Base-by-base conservation (phyloP, 495 filamentous ascomycete genomes). In the Aspergillus bridgeri region DNA sequence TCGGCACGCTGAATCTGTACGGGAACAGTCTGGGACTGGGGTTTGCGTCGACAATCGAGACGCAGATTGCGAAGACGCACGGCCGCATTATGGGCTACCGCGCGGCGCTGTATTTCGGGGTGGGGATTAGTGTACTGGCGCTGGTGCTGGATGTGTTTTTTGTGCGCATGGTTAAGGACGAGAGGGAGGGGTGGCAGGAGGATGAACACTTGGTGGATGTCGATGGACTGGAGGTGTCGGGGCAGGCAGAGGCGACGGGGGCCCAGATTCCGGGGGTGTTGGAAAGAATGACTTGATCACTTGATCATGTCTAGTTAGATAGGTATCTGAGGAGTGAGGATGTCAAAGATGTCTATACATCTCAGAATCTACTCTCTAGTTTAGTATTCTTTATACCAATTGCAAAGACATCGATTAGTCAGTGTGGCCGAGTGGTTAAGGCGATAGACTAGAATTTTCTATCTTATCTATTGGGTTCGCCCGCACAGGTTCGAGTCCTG, bases 31-130 rank as follows among this genome's bases (percentile, higher is more conserved):
- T 76, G 2, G 80, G 79, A 0, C 45, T 82, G 11, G 79, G 80
- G 0, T 81, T 82, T 61, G 79, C 79, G 4, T 76, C 76, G 3
- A 79, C 79, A 0, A 72, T 83, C 4, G 81, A 83, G 48, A 57
- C 58, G 0, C 65, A 73, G 49, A 65, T 65, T 48, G 63, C 62
- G 9, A 48, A 52, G 11, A 67, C 55, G 2, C 62, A 49, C 7
- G 59, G 59, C 19, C 47, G 57, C 7, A 58, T 71, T 21, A 48
- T 44, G 33, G 76, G 78, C 0, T 80, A 79, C 62, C 62, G 75
- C 6, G 66, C 65, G 4, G 79, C 79, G 1, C 50, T 79, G 33
- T 79, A 65, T 19, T 75, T 80, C 54, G 74, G 72, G 5, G 69
- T 76, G 18, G 78, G 69, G 6, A 67, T 82, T 33, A 74, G 74